phyloP scores from a whole-genome alignment of 2,329 filamentous ascomycete genomes.

The Huntiella moniliformis region DNA sequence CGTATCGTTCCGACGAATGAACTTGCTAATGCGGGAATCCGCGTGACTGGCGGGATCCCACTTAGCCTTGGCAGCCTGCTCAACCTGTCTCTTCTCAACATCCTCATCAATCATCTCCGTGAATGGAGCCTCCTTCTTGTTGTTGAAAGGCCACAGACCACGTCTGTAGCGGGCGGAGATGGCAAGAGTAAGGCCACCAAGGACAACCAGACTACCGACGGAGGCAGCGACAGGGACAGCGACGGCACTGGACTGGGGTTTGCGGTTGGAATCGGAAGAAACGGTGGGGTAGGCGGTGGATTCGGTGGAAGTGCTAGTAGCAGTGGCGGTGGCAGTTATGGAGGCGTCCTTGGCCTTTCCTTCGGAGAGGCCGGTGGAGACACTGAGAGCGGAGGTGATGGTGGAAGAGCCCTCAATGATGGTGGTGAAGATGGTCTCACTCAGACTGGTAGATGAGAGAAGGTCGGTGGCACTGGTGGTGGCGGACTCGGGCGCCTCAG shows the following conservation, averaged over 20 bases:
- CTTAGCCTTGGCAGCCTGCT: constrained; percentile 3
- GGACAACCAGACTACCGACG: constrained; percentile 10
- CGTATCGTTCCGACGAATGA: constrained; percentile 6
- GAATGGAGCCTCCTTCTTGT: constrained; percentile 1
- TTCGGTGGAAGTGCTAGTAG: neutral
- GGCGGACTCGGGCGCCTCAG: neutral
- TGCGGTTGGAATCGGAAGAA: neutral
- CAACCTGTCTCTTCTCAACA: constrained; percentile 8
- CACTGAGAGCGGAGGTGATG: neutral
- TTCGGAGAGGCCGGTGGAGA: neutral
- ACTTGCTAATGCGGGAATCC: constrained; percentile 6
- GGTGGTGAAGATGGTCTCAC: constrained; percentile 6
- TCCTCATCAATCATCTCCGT: constrained; percentile 10
- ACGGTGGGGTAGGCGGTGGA: constrained; percentile 1
- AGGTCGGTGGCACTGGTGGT: neutral
- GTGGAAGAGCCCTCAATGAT: constrained; percentile 7
- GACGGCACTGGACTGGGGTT: constrained; percentile 5
- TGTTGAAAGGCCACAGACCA: constrained; percentile 12
- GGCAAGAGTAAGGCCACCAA: constrained; percentile 10
- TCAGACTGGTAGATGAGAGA: neutral
- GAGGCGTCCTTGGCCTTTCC: neutral
- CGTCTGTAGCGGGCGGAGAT: constrained; percentile 12
- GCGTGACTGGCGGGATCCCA: constrained; percentile 7
- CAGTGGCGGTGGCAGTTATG: neutral
- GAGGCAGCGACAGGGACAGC: constrained; percentile 10